Conservation (phyloP, 352 stramenopile genomes). For the Achlya hypogyna region DNA sequence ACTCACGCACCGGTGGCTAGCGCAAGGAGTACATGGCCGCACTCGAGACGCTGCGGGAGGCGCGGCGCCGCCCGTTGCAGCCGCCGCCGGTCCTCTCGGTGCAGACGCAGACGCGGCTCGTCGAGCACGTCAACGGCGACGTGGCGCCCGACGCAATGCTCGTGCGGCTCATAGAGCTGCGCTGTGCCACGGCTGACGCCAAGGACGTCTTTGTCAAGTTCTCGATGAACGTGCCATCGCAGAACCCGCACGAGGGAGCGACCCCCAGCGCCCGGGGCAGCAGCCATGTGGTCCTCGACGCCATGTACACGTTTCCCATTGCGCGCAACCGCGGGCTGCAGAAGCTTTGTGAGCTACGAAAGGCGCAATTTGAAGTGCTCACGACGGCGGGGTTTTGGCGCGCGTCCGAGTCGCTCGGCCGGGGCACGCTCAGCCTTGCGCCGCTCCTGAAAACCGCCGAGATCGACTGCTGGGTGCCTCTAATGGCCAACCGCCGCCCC, state of each 20-base stretch:
- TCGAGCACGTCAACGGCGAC: conserved; percentile 37
- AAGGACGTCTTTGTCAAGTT: conserved; percentile 66
- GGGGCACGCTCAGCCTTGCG: conserved; percentile 25
- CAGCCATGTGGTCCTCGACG: conserved; percentile 23
- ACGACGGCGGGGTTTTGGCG: conserved; percentile 45
- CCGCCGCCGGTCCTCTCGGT: conserved; percentile 36
- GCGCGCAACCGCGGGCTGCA: conserved; percentile 51
- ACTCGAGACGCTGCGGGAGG: conserved; percentile 41
- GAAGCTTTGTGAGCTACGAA: conserved; percentile 76
- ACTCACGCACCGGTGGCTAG: conserved; percentile 20
- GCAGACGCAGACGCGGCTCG: conserved; percentile 27
- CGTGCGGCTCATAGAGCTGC: conserved; percentile 32
- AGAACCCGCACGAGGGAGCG: conserved; percentile 47
- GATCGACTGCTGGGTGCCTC: conserved; percentile 41
- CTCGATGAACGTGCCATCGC: conserved; percentile 56
- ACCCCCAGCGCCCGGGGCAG: conserved; percentile 29
- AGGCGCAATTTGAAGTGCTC: conserved; percentile 70
- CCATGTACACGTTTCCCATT: conserved; percentile 38
- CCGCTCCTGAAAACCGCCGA: conserved; percentile 25
- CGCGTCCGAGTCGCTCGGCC: conserved; percentile 53
- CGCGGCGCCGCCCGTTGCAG: conserved; percentile 42
- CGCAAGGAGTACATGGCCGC: conserved; percentile 48
- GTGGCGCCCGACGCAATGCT: conserved; percentile 45
- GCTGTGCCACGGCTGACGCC: conserved; percentile 35
- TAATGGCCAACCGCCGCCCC: conserved; percentile 63